A percentile compares a stretch with the other conserved stretches of the same genome.
Conservation (phyloP, 192 early-diverging fungal species). For the Gigaspora rosea region DNA sequence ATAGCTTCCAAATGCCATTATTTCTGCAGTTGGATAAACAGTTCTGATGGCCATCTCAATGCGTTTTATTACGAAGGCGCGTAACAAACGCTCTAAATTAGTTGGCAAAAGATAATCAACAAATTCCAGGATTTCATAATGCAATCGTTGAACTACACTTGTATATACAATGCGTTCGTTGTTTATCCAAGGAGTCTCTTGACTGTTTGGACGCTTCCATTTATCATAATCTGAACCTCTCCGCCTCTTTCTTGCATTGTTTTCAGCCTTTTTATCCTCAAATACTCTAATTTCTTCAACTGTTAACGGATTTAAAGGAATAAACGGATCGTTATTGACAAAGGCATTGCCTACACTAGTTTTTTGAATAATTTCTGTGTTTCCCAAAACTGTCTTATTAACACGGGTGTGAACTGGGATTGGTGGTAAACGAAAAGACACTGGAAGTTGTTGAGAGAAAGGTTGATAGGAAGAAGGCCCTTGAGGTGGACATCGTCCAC, state of each 20-base stretch:
- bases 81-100: conserved; percentile 74
- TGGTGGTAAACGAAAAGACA: not conserved
- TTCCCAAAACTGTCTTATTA: not conserved
- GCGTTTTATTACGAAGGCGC: conserved; percentile 67
- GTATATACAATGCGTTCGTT: not conserved
- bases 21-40: conserved; percentile 42
- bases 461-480: not conserved
- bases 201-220: not conserved
- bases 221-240: not conserved
- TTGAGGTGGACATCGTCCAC: no score
- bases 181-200: not conserved
- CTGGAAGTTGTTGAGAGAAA: not conserved
- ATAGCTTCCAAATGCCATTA: conserved; percentile 87
- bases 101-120: conserved; percentile 83
- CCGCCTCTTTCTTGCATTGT: not conserved
- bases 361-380: not conserved
- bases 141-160: conserved; percentile 11
- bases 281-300: not conserved
- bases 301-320: not conserved
- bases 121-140: conserved; percentile 76
- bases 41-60: conserved; percentile 54
- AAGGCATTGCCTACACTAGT: not conserved
- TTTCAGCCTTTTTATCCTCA: not conserved
- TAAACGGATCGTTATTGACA: not conserved
- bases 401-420: not conserved